Evolutionary conservation across 495 filamentous ascomycete genomes (phyloP).

Genomic region (Terfezia claveryi): DNA sequence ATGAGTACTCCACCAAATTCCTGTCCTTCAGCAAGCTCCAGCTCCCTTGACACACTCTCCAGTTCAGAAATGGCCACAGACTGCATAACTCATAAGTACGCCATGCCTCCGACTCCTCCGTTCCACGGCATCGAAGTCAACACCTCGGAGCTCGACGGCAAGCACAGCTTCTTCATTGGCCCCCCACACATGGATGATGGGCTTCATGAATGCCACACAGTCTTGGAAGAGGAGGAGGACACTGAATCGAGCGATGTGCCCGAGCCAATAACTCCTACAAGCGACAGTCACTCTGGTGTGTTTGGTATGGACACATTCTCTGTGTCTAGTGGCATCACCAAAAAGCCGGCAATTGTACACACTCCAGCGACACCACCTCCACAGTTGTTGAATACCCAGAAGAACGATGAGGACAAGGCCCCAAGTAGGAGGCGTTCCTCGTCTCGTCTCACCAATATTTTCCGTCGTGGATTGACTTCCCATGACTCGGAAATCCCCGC

Average conservation of each 20-base stretch:
- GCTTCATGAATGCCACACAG: slow-evolving; percentile 14
- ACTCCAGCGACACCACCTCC: slow-evolving; percentile 12
- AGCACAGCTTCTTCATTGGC: slow-evolving; percentile 13
- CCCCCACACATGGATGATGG: slow-evolving; percentile 13
- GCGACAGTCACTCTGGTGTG: slow-evolving; percentile 13
- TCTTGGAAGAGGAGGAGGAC: slow-evolving; percentile 18
- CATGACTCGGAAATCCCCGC: background rate
- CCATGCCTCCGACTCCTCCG: slow-evolving; percentile 7
- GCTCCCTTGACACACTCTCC: slow-evolving; percentile 16
- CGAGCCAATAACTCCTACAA: slow-evolving; percentile 17
- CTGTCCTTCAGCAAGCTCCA: slow-evolving; percentile 18
- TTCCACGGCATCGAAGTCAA: slow-evolving; percentile 5
- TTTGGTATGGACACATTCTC: background rate
- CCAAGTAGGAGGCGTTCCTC: background rate
- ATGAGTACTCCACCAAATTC: slow-evolving; percentile 19
- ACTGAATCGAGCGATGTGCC: slow-evolving; percentile 15
- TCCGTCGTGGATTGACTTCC: background rate
- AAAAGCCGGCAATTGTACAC: slow-evolving; percentile 6
- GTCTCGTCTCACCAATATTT: background rate
- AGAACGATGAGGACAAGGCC: background rate
- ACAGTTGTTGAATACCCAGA: background rate
- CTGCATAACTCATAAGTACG: background rate
- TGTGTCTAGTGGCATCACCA: background rate
- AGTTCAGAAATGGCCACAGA: slow-evolving; percentile 19
- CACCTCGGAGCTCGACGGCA: background rate